Conservation (phyloP, 2,329 filamentous ascomycete genomes). For the Sporothrix phasma region DNA sequence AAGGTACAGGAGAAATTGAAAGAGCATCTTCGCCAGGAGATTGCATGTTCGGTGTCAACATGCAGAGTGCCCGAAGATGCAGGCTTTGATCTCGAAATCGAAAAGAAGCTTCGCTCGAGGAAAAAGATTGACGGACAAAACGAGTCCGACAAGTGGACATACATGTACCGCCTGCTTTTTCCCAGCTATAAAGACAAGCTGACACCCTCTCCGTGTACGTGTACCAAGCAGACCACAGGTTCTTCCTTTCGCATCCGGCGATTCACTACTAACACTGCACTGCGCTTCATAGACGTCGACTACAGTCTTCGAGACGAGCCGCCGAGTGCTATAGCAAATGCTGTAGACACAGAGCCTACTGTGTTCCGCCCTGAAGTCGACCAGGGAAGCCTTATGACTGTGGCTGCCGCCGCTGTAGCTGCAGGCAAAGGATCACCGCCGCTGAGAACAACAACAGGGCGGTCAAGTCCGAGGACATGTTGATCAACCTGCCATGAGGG, state of each 20-base stretch:
- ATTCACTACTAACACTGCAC: not conserved
- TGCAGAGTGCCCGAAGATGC: constrained; percentile 24
- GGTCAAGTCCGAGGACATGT: not conserved
- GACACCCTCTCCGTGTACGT: constrained; percentile 29
- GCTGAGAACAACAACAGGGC: not conserved
- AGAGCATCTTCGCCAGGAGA: constrained; percentile 24
- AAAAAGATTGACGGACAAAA: constrained; percentile 23
- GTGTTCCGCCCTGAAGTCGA: not conserved
- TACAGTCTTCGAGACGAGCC: constrained; percentile 11
- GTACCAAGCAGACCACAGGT: not conserved
- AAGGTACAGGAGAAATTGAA: constrained; percentile 25
- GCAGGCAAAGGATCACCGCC: not conserved
- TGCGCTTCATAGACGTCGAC: not conserved
- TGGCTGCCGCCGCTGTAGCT: constrained; percentile 4
- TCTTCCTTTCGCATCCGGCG: not conserved
- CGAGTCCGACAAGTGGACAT: constrained; percentile 31
- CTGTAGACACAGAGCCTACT: not conserved
- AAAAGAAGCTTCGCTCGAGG: constrained; percentile 27
- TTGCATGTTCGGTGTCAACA: constrained; percentile 21
- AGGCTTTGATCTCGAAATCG: constrained; percentile 29
- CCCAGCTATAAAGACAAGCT: constrained; percentile 23
- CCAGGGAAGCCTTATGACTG: not conserved
- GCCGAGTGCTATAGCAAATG: not conserved
- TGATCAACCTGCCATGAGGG: not conserved
- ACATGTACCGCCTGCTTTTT: constrained; percentile 30